Base-by-base conservation (phyloP, 1,139 yeast species). In the Nematodospora anomalae region DNA sequence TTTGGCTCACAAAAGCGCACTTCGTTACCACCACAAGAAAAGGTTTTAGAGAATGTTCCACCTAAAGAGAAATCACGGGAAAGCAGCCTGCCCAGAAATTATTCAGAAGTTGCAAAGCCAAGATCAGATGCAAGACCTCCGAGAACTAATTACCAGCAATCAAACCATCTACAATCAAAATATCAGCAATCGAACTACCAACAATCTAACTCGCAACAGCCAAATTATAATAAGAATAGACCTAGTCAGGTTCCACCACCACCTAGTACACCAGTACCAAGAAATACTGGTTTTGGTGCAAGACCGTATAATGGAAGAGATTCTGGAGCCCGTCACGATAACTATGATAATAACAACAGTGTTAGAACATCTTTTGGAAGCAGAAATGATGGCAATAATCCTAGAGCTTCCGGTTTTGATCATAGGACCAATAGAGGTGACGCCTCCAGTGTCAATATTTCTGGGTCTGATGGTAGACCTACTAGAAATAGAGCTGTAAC, bases 11-110 rank as follows among this genome's bases (percentile, higher is more conserved):
- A 20, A 12, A 20, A 29, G 4, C 4, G 49, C 26, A 28, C 37
- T 9, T 50, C 53, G 8, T 36, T 50, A 16, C 44, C 51, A 4
- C 53, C 55, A n/a, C 55, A 50, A 30, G 30, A 34, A 22, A 27
- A 14, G 8, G 12, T 12, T 5, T 25, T 9, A 9, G 15, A 26
- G 16, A 26, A n/a, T 7, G 6, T 26, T 4, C 10, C 9, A 26
- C 12, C 27, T n/a, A 23, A 4, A 23, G 11, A 24, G 13, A 8
- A 24, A 11, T 24, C 6, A 8, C 4, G 13, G 14, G 11, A n/a
- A n/a, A n/a, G n/a, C n/a, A n/a, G n/a, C n/a, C n/a, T n/a, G n/a
- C n/a, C n/a, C n/a, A n/a, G n/a, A n/a, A n/a, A n/a, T n/a, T n/a
- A n/a, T n/a, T 18, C 21, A 8, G 21, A 18, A 6, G 6, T 8